Conservation (phyloP, 78 protist species). For the Bodo saltans region DNA sequence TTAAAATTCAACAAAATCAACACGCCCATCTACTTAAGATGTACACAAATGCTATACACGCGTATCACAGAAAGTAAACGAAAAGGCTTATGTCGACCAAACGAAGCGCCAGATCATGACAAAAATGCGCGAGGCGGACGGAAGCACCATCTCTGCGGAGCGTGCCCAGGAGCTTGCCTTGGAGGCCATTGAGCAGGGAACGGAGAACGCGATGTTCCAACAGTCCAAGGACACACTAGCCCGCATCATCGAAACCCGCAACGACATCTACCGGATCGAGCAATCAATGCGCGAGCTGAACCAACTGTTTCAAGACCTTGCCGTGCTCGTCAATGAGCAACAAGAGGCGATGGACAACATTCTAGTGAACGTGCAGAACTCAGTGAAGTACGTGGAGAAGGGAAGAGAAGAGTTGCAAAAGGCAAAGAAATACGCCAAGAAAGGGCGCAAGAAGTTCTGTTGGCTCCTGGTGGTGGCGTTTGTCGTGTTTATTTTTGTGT, state of each 20-base stretch:
- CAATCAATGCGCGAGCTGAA: slow-evolving; percentile 71
- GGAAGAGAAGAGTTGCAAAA: slow-evolving; percentile 64
- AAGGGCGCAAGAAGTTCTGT: slow-evolving; percentile 43
- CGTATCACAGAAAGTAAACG: slow-evolving; percentile 58
- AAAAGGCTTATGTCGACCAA: slow-evolving; percentile 56
- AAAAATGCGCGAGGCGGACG: neutral
- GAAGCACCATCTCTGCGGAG: neutral
- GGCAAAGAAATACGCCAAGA: slow-evolving; percentile 52
- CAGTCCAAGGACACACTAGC: slow-evolving; percentile 56
- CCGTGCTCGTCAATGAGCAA: slow-evolving; percentile 65
- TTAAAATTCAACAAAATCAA: neutral
- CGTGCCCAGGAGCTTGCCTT: neutral
- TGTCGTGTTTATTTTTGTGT: slow-evolving; percentile 37
- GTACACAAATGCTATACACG: slow-evolving; percentile 67
- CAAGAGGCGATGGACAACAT: slow-evolving; percentile 69
- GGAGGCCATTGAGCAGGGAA: slow-evolving; percentile 16
- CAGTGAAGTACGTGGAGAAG: slow-evolving; percentile 49
- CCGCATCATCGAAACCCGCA: slow-evolving; percentile 63
- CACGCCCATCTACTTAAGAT: slow-evolving; percentile 19
- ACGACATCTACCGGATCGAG: slow-evolving; percentile 64
- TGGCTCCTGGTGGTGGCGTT: slow-evolving; percentile 23
- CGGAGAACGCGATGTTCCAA: slow-evolving; percentile 47
- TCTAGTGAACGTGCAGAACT: slow-evolving; percentile 59
- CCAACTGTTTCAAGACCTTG: slow-evolving; percentile 74
- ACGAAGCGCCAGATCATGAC: neutral